phyloP scores from a whole-genome alignment of 2,329 filamentous ascomycete species.

The Juglanconis sp. region DNA sequence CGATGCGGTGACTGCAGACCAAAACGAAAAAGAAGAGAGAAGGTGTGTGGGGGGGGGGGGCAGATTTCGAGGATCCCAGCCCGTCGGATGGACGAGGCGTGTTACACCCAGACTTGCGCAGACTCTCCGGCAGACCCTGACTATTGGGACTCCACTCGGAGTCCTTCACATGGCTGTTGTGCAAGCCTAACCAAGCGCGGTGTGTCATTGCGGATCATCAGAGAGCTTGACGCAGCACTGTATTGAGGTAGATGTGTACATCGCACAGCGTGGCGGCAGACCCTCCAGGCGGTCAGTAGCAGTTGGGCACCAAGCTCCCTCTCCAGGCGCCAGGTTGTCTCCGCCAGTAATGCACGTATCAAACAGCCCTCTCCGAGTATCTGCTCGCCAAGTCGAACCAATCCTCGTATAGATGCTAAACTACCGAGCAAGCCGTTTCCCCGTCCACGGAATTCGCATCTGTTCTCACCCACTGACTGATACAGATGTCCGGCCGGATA shows the following conservation, averaged over 20 bases:
- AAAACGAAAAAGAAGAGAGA: neutral
- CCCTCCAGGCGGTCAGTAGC: neutral
- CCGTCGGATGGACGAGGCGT: neutral
- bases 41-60: neutral
- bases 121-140: neutral
- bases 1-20: neutral
- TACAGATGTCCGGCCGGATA: too few species aligned
- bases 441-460: neutral
- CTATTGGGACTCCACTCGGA: constrained; percentile 4
- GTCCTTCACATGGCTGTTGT: neutral
- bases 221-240: too few species aligned
- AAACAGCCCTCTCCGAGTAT: too few species aligned
- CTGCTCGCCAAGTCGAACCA: too few species aligned
- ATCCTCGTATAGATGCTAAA: too few species aligned
- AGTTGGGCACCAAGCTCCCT: too few species aligned
- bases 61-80: too few species aligned
- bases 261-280: neutral
- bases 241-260: neutral
- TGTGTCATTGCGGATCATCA: neutral
- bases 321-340: too few species aligned
- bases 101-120: neutral
- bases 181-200: neutral
- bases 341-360: too few species aligned
- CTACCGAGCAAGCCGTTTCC: too few species aligned
- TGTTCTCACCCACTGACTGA: neutral